Evolutionary conservation across 768 basidiomycete species (phyloP).

Genomic region (Russula virescens): DNA sequence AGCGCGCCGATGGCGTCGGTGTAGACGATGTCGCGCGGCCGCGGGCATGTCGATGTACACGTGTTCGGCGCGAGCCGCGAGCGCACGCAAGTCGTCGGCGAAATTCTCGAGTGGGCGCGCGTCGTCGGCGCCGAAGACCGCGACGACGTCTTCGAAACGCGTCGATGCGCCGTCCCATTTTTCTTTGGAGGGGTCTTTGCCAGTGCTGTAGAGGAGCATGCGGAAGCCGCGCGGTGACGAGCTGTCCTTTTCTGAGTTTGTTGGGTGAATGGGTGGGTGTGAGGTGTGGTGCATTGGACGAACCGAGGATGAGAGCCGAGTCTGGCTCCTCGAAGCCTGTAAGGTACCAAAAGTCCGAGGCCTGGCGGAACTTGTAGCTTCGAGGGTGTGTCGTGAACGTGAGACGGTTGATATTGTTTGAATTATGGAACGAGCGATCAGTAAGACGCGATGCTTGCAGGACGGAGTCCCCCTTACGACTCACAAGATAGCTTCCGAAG

Average conservation of each 20-base stretch:
- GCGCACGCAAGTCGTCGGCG: constrained; percentile 50
- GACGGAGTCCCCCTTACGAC: background rate
- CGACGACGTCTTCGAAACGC: constrained; percentile 54
- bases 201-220: constrained; percentile 79
- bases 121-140: constrained; percentile 74
- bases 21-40: background rate
- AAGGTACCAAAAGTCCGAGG: constrained; percentile 91
- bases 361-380: constrained; percentile 94
- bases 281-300: constrained; percentile 15
- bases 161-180: constrained; percentile 93
- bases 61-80: constrained; percentile 41
- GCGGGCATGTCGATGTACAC: constrained; percentile 40
- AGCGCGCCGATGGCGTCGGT: background rate
- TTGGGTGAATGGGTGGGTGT: background rate
- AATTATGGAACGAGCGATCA: too few species aligned
- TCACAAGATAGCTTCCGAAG: constrained; percentile 21
- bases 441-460: background rate
- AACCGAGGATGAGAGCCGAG: constrained; percentile 80
- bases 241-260: constrained; percentile 56
- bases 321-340: constrained; percentile 96
- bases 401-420: background rate
- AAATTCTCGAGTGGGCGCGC: constrained; percentile 54
- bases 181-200: constrained; percentile 69
- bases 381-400: too few species aligned
- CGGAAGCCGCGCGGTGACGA: constrained; percentile 69